Conservation (phyloP, 2,329 filamentous ascomycete genomes). For the Beauveria australis region DNA sequence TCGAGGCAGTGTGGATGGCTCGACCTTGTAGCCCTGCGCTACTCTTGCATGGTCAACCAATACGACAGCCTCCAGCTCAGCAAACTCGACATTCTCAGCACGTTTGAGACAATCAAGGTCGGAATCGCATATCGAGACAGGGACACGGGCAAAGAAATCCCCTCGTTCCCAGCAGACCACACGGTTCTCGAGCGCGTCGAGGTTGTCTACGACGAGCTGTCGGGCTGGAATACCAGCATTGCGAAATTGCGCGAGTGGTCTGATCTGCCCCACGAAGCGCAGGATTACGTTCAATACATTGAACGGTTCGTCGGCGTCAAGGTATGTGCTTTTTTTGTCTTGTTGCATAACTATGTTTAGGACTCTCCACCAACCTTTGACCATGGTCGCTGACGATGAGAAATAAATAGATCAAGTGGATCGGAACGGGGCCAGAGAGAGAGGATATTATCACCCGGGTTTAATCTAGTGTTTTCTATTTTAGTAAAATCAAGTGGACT, state of each 20-base stretch:
- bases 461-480: neutral
- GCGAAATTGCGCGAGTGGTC: conserved; percentile 40
- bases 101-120: conserved; percentile 59
- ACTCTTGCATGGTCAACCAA: conserved; percentile 52
- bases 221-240: conserved; percentile 58
- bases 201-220: conserved; percentile 56
- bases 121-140: conserved; percentile 49
- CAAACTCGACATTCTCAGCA: conserved; percentile 63
- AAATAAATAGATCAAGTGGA: neutral
- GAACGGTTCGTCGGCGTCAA: neutral
- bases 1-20: conserved; percentile 23
- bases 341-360: too few species aligned
- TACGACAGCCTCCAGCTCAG: conserved; percentile 42
- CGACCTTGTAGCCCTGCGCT: conserved; percentile 59
- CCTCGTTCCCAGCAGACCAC: conserved; percentile 48
- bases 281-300: conserved; percentile 42
- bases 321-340: neutral
- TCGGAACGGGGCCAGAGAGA: neutral
- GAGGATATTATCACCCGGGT: neutral
- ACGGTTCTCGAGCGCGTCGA: conserved; percentile 42
- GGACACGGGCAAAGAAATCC: conserved; percentile 28
- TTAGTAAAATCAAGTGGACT: too few species aligned
- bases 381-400: neutral
- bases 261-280: conserved; percentile 52
- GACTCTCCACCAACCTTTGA: neutral